Percentiles rank a stretch among this genome's conserved stretches.
These are phyloP conservation scores for Phytopythium montanum DNA, from an alignment of 352 stramenopile genomes.

Conservation along the genomic window DNA sequence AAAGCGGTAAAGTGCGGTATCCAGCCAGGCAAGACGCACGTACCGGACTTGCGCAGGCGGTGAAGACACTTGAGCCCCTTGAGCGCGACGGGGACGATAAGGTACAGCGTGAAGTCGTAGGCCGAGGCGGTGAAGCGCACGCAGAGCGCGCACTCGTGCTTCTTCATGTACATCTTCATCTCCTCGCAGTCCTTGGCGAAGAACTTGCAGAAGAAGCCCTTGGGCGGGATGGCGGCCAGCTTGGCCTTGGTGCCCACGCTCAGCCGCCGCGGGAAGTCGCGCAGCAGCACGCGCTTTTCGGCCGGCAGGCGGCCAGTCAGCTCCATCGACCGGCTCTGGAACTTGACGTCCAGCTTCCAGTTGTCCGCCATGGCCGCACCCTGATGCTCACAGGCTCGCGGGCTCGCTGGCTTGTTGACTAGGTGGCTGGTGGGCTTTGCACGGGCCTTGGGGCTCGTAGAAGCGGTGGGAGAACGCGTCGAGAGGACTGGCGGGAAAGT, in stretches of 20 bases:
- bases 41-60: conserved; percentile 75
- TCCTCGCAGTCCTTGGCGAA: conserved; percentile 81
- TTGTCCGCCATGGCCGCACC: conserved; percentile 51
- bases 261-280: conserved; percentile 76
- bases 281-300: conserved; percentile 74
- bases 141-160: conserved; percentile 79
- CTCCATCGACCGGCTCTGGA: conserved; percentile 67
- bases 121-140: conserved; percentile 78
- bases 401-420: background rate
- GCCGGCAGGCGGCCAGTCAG: conserved; percentile 72
- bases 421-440: background rate
- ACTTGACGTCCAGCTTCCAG: conserved; percentile 84
- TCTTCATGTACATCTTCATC: conserved; percentile 88
- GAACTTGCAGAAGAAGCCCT: conserved; percentile 89
- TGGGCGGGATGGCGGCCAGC: conserved; percentile 73
- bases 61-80: conserved; percentile 76
- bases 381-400: background rate
- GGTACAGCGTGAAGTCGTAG: conserved; percentile 85
- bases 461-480: background rate
- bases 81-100: conserved; percentile 63
- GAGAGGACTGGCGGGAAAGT: background rate
- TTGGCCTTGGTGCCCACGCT: conserved; percentile 77
- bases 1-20: too few species aligned
- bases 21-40: conserved; percentile 15
- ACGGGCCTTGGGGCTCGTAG: background rate